Percentiles rank a stretch among this genome's conserved stretches.
Evolutionary conservation across 306 rosid species (phyloP).

Genomic region (Fagus sylvatica): DNA sequence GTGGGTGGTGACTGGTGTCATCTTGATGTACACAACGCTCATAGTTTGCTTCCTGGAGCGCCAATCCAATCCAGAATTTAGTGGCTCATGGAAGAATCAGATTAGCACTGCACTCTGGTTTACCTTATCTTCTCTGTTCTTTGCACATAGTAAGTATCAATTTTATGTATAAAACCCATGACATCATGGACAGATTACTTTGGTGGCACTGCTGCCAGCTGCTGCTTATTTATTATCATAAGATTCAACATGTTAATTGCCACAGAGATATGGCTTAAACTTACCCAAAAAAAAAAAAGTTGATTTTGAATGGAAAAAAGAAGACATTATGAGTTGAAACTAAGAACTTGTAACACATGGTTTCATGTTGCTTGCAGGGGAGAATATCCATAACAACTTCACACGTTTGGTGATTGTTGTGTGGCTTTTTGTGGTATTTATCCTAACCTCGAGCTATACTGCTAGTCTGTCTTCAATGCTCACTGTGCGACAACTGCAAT

Average conservation of each 20-base stretch:
- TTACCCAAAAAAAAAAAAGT: too few relatives aligned
- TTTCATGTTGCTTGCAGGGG: constrained; percentile 38
- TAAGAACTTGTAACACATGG: not conserved
- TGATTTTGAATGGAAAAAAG: too few relatives aligned
- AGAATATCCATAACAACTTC: constrained; percentile 42
- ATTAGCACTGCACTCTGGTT: constrained; percentile 61
- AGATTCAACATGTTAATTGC: too few relatives aligned
- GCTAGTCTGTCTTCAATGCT: constrained; percentile 66
- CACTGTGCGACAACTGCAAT: constrained; percentile 36
- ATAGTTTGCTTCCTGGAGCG: constrained; percentile 62
- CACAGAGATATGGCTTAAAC: too few relatives aligned
- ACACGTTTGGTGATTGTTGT: constrained; percentile 45
- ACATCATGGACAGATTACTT: too few relatives aligned
- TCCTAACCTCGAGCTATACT: constrained; percentile 65
- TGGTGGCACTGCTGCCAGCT: too few relatives aligned
- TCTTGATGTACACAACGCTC: constrained; percentile 57
- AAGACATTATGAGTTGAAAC: too few relatives aligned
- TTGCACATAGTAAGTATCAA: constrained; percentile 63
- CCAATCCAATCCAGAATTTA: constrained; percentile 50
- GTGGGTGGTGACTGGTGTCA: constrained; percentile 51
- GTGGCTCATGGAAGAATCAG: constrained; percentile 55
- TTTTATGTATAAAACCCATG: not conserved
- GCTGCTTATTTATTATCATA: too few relatives aligned
- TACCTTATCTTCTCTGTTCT: constrained; percentile 70
- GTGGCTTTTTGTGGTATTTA: constrained; percentile 59